Evolutionary conservation across 306 rosid species (phyloP), one percentile per base, ranked within the genome.

Genomic region (Gleditsia sinensis): DNA sequence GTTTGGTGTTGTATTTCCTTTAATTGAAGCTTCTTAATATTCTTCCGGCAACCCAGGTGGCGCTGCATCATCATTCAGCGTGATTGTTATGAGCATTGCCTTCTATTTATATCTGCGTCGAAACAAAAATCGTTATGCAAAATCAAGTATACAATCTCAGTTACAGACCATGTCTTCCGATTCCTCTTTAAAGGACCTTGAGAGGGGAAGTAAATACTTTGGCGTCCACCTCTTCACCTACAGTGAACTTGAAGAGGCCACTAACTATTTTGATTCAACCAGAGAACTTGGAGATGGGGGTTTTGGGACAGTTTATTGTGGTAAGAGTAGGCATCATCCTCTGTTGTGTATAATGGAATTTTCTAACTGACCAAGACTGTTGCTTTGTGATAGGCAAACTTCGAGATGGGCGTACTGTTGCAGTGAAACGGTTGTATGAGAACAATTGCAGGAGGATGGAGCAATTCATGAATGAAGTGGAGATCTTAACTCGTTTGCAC

Each of bases 241-340:
- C 39, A 54, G 74, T 43, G 98, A 93, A 71, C 96, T 93, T 62
- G 83, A 80, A 71, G 85, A 87, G 72, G 98, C 95, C 70, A 93
- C 95, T 5, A 74, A 84, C 77, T 3, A 81, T 33, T 93, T 90
- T 25, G 91, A 89, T 57, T 69, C 91, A 10, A 42, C 82, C 14
- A 84, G 65, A 80, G 88, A 88, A 72, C 83, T 93, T 63, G 97
- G 98, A 49, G 90, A 93, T 80, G 98, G 97, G 72, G 96, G 93
- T 17, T 93, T 83, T 74, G 97, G 98, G 30, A 87, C 84, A 0
- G 98, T 93, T 1, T 90, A 90, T 79, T 84, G 76, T 54, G 98
- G 98, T 93, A 85, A 69, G 71, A 67, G 4, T 46, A 36, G 16
- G 0, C 21, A 68, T 24, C 21, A 68, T 24, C 50, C 72, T 40